Evolutionary conservation across 441 rosid genomes (phyloP), one percentile per base, ranked within the genome.

Genomic region (Pelargonium cotyledonis): DNA sequence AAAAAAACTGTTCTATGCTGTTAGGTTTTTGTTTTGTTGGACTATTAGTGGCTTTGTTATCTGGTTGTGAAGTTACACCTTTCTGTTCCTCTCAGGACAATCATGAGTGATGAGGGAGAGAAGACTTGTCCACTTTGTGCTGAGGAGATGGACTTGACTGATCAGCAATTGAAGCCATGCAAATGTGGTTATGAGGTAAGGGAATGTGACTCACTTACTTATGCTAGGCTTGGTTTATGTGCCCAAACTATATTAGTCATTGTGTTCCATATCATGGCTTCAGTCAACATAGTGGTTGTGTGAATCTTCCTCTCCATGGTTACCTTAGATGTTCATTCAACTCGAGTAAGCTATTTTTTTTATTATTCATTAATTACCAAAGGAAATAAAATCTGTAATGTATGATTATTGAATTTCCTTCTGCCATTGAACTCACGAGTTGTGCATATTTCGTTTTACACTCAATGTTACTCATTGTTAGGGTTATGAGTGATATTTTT

Each of bases 61-160:
- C 9, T 16, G 23, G n/a, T 9, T 60, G n/a, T 60, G 64, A 3
- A 10, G 31, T 23, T 9, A 8, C 2, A 19, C 5, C 18, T 10
- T 60, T 60, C 2, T 19, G 38, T 19, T 60, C 15, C 64, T 60
- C 6, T 26, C 38, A 26, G 64, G 31, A 60, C 69, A 71, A 82
- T 66, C 77, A 82, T 82, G 85, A 73, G 81, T 65, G 85, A 79
- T 5, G 74, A 79, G 46, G 85, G 77, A 70, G 81, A 79, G 43
- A 77, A 77, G 71, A 77, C 72, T 6, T 82, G 83, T 55, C 81
- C 83, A 16, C 65, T 79, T 6, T 82, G 83, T 2, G 68, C 80
- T 0, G 72, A 76, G 75, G 76, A 79, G 70, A 73, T 80, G 76
- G 75, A 75, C 57, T 65, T 77, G 71, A 75, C 80, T 1, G 79